Evolutionary conservation across 2,329 filamentous ascomycete genomes (phyloP), one percentile per base, ranked within the genome.

Genomic region (Emergomyces orientalis): DNA sequence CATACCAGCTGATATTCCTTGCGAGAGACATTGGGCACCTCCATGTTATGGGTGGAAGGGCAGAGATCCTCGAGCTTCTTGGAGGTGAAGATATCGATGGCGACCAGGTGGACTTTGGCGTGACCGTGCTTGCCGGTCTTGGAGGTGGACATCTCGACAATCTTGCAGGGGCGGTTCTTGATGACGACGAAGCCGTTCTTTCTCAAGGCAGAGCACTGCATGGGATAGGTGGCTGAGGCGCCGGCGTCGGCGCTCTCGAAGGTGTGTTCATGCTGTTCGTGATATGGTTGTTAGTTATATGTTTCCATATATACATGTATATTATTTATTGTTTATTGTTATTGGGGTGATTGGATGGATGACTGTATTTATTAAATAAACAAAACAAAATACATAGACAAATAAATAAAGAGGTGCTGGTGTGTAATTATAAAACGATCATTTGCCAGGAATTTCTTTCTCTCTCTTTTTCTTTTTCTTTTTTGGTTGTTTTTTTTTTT

Each of bases 51-150:
- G 84, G 94, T 99, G 78, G 94, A 99, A 72, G 94, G 94, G 81
- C 88, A 97, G 68, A 99, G 87, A 84, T 99, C 95, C 85, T 99
- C 94, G 71, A 96, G 86, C 88, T 99, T 99, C 90, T 97, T 99
- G 86, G 85, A 85, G 70, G 92, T 99, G 88, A 99, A 99, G 84
- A 99, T 97, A 80, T 99, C 94, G 79, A 95, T 87, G 77, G 91
- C 94, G 76, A 97, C 89, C 74, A 99, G 84, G 83, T 99, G 93
- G 79, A 99, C 94, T 88, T 99, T 99, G 83, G 94, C 94, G 90
- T 99, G 95, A 81, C 94, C 94, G 89, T 99, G 94, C 91, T 99
- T 99, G 83, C 94, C 94, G 72, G 94, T 99, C 92, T 99, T 99
- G 80, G 94, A 99, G 84, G 94, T 99, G 72, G 91, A 96, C 95